Conservation (phyloP, 495 filamentous ascomycete species). For the Usnea hakonensis region DNA sequence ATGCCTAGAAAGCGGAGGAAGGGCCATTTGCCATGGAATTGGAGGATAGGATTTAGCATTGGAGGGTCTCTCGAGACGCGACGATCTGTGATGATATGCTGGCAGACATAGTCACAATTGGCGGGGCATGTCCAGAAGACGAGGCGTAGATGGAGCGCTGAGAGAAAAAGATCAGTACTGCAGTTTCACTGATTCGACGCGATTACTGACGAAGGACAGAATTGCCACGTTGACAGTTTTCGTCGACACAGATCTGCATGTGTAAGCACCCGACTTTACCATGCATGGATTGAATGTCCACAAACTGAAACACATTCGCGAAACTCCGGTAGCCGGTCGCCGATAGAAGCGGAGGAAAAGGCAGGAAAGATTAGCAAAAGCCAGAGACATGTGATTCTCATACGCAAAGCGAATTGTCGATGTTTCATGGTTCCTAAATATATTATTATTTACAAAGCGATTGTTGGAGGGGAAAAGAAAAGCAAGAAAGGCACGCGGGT, state of each 20-base stretch:
- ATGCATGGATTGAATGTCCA: constrained; percentile 5
- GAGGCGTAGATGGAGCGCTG: constrained; percentile 44
- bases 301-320: constrained; percentile 75
- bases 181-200: neutral
- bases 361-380: constrained; percentile 36
- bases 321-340: constrained; percentile 86
- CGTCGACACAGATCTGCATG: constrained; percentile 64
- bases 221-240: constrained; percentile 61
- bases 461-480: neutral
- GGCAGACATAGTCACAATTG: constrained; percentile 98
- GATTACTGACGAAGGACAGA: constrained; percentile 39
- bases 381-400: neutral
- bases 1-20: constrained; percentile 83
- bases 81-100: constrained; percentile 78
- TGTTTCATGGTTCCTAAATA: constrained; percentile 1
- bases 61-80: constrained; percentile 60
- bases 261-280: constrained; percentile 7
- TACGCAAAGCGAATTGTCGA: neutral
- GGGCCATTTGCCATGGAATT: constrained; percentile 99
- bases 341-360: constrained; percentile 60
- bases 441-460: too few species aligned
- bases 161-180: neutral
- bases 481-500: neutral
- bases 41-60: constrained; percentile 60
- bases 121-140: constrained; percentile 62